Evolutionary conservation across 345 rosid genomes (phyloP), one percentile per base, ranked within the genome.

Genomic region (Angophora floribunda): DNA sequence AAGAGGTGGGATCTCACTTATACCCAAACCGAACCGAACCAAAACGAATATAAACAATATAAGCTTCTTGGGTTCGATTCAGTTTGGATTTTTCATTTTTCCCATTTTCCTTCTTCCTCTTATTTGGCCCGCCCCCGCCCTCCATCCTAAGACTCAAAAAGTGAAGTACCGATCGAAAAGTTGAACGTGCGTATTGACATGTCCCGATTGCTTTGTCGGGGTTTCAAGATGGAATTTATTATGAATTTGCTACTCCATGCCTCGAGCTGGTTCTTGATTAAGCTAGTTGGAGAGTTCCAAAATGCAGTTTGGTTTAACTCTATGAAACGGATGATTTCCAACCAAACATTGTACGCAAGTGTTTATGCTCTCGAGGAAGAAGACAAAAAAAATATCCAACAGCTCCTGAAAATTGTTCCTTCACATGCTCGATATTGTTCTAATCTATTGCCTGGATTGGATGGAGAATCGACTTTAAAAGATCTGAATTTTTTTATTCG

Each of bases 401-500:
- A 1, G 6, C 67, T 61, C 30, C 30, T 26, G 16, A 55, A 55
- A 55, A 22, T 26, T 55, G 61, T 55, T 55, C 28, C 61, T 11
- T 26, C 67, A 7, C 67, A 61, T 11, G 30, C 30, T 5, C 28
- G 3, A 11, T 6, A 5, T 26, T 19, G 36, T 75, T 36, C 17
- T 16, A 15, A 30, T 30, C 24, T 36, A 16, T 36, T 36, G 47
- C 3, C 22, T 12, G 1, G 8, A 70, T 2, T 2, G 0, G 0
- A 30, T 30, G 0, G 44, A 4, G 6, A 8, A 30, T 4, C 19
- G 17, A 67, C 10, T 16, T 6, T 2, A 15, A 16, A 30, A 13
- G 0, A 15, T 1, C 36, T 7, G 22, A 30, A 30, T 14, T 30
- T 67, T 67, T 67, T 3, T 4, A 30, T 30, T 30, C 0, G 13